Percentiles rank a stretch among this genome's conserved stretches.
Evolutionary conservation across 768 basidiomycete genomes (phyloP).

Genomic region (Suillus decipiens): DNA sequence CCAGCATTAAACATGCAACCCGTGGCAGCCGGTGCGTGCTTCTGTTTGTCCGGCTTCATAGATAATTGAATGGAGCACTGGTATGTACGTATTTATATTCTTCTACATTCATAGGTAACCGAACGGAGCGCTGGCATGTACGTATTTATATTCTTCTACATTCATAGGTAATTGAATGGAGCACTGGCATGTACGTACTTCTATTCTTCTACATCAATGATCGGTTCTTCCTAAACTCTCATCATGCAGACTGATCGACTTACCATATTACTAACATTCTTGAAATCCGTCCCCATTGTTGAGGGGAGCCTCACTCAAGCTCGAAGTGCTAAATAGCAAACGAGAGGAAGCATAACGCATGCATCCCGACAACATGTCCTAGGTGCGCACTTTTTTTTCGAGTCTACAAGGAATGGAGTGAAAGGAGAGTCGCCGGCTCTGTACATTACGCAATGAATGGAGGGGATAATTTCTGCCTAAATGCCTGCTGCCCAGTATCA

Average conservation of each 20-base stretch:
- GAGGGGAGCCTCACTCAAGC: background rate
- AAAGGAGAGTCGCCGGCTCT: background rate
- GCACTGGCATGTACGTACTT: too few species aligned
- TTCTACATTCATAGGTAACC: too few species aligned
- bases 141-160: too few species aligned
- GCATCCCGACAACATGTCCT: background rate
- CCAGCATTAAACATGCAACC: background rate
- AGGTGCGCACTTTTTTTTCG: background rate
- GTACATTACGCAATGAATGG: background rate
- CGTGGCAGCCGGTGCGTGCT: background rate
- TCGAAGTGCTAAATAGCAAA: background rate
- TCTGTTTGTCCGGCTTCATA: background rate
- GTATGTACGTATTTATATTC: too few species aligned
- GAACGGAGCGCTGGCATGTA: too few species aligned
- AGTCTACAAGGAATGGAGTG: background rate
- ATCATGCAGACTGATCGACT: background rate
- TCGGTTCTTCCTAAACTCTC: background rate
- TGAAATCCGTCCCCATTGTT: background rate
- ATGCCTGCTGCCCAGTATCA: background rate
- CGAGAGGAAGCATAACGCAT: background rate
- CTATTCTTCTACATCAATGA: background rate
- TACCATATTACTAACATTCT: background rate
- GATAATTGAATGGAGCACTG: too few species aligned
- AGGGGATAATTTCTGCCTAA: background rate
- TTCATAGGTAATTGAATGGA: background rate